Conservation (phyloP, 73 alveolate genomes). For the Stentor coeruleus region DNA sequence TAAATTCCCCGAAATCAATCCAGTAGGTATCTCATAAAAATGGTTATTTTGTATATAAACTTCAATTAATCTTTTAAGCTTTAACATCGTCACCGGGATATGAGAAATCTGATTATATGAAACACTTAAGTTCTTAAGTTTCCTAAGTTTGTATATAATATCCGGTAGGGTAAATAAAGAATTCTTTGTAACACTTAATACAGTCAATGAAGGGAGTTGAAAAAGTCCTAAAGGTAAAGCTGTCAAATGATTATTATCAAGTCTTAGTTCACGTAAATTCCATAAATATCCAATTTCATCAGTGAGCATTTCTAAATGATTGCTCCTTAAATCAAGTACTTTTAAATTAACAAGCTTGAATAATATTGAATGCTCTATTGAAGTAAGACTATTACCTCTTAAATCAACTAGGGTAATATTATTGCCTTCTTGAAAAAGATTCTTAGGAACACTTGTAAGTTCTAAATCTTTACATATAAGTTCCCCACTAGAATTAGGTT, state of each 20-base stretch:
- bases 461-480: neutral
- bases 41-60: neutral
- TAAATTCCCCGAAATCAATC: neutral
- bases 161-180: neutral
- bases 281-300: neutral
- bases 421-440: neutral
- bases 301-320: neutral
- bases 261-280: neutral
- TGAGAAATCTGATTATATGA: neutral
- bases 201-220: neutral
- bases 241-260: neutral
- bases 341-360: neutral
- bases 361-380: neutral
- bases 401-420: neutral
- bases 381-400: neutral
- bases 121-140: neutral
- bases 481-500: neutral
- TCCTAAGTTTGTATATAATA: neutral
- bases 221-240: neutral
- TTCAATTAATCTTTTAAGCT: neutral
- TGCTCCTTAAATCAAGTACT: neutral
- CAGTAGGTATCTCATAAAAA: neutral
- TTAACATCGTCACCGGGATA: neutral
- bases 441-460: conserved; percentile 1
- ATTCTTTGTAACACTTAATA: neutral